Evolutionary conservation across 345 rosid species (phyloP).

Genomic region (Laguncularia racemosa): DNA sequence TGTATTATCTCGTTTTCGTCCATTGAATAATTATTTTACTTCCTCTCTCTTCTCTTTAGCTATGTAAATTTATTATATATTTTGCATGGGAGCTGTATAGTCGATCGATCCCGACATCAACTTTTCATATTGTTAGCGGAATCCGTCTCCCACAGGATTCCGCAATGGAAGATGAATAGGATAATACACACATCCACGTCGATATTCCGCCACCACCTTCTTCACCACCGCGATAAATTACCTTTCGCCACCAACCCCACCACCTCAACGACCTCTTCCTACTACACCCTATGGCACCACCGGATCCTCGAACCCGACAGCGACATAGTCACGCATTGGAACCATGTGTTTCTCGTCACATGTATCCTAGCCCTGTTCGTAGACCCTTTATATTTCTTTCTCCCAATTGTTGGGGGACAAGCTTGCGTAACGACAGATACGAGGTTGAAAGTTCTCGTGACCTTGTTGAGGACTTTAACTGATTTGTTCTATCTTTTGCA

Average conservation of each 20-base stretch:
- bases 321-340: slow-evolving; percentile 77
- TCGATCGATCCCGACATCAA: no score
- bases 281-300: slow-evolving; percentile 64
- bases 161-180: slow-evolving; percentile 24
- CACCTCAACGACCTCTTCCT: slow-evolving; percentile 19
- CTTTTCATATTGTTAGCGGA: no score
- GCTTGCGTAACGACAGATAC: slow-evolving; percentile 50
- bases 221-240: slow-evolving; percentile 18
- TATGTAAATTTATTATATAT: no score
- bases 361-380: slow-evolving; percentile 78
- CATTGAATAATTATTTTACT: no score
- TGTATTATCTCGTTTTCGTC: no score
- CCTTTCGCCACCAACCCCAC: slow-evolving; percentile 4
- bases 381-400: slow-evolving; percentile 76
- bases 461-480: slow-evolving; percentile 53
- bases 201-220: slow-evolving; percentile 29
- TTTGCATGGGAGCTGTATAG: no score
- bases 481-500: slow-evolving; percentile 63
- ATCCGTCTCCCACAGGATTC: slow-evolving; percentile 1
- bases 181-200: slow-evolving; percentile 19
- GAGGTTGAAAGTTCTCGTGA: slow-evolving; percentile 41
- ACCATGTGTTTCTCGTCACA: slow-evolving; percentile 70
- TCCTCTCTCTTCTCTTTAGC: no score
- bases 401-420: slow-evolving; percentile 49
- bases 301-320: slow-evolving; percentile 88